phyloP scores from a whole-genome alignment of 306 rosid species.

The Medicago ruthenica region DNA sequence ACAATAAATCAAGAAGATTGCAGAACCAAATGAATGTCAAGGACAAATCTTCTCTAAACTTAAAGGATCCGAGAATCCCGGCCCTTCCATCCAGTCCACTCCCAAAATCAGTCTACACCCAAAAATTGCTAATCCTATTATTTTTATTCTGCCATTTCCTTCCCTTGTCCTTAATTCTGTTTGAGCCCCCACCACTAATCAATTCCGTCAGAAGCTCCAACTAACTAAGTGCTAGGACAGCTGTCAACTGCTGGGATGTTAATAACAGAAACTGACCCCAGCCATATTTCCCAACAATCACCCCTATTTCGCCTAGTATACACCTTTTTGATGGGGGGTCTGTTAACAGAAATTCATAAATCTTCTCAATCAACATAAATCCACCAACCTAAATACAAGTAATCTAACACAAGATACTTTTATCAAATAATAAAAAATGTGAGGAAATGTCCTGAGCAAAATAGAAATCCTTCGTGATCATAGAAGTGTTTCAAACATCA shows the following conservation, averaged over 20 bases:
- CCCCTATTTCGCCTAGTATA: neutral
- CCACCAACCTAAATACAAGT: slow-evolving; percentile 31
- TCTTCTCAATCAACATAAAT: slow-evolving; percentile 21
- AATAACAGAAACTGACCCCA: neutral
- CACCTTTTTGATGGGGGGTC: neutral
- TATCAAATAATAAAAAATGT: slow-evolving; percentile 8
- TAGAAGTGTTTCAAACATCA: neutral
- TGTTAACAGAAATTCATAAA: slow-evolving; percentile 15
- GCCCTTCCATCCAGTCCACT: slow-evolving; percentile 13
- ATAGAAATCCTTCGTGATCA: slow-evolving; percentile 15
- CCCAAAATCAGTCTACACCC: slow-evolving; percentile 13
- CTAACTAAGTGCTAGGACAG: slow-evolving; percentile 1
- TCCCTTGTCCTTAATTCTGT: slow-evolving; percentile 28
- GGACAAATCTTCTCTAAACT: slow-evolving; percentile 20
- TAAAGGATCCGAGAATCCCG: neutral
- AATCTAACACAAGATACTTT: slow-evolving; percentile 19
- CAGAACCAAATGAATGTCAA: slow-evolving; percentile 27
- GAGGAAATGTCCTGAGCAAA: slow-evolving; percentile 23
- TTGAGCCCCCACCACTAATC: slow-evolving; percentile 13
- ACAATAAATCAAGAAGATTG: slow-evolving; percentile 32
- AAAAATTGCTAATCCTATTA: slow-evolving; percentile 19
- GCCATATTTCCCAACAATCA: neutral
- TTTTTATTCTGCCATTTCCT: slow-evolving; percentile 7
- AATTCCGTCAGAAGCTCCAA: neutral
- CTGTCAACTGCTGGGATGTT: slow-evolving; percentile 8